A percentile compares a stretch with the other conserved stretches of the same genome.
Evolutionary conservation across 2,329 filamentous ascomycete species (phyloP).

Genomic region (Magnaporthales sp.): DNA sequence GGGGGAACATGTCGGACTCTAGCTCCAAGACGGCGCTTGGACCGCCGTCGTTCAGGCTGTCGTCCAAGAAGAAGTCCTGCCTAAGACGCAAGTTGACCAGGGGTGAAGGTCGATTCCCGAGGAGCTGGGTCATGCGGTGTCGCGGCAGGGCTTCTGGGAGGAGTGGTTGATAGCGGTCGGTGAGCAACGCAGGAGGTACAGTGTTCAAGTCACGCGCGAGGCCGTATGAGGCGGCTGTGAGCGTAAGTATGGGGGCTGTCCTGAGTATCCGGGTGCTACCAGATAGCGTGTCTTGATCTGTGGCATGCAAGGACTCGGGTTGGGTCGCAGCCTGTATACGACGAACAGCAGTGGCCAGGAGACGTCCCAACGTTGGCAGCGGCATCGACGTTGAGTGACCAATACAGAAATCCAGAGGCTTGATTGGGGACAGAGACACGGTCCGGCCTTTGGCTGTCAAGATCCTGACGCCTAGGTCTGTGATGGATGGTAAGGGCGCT

Average conservation of each 20-base stretch:
- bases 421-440: slow-evolving; percentile 6
- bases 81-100: slow-evolving; percentile 26
- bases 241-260: slow-evolving; percentile 24
- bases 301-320: neutral
- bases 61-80: slow-evolving; percentile 25
- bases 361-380: slow-evolving; percentile 21
- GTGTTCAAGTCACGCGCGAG: slow-evolving; percentile 21
- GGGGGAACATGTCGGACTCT: slow-evolving; percentile 29
- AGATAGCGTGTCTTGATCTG: neutral
- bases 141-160: slow-evolving; percentile 26
- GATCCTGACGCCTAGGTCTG: slow-evolving; percentile 29
- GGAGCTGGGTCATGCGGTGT: slow-evolving; percentile 26
- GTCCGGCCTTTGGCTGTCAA: slow-evolving; percentile 17
- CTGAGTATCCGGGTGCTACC: slow-evolving; percentile 10
- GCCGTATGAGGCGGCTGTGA: slow-evolving; percentile 31
- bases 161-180: slow-evolving; percentile 30
- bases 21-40: slow-evolving; percentile 22
- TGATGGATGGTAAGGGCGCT: slow-evolving; percentile 18
- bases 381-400: slow-evolving; percentile 27
- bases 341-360: slow-evolving; percentile 1
- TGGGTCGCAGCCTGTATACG: neutral
- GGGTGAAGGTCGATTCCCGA: slow-evolving; percentile 28
- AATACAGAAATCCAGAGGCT: slow-evolving; percentile 28
- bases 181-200: slow-evolving; percentile 22
- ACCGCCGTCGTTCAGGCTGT: slow-evolving; percentile 4